Percentiles rank a stretch among this genome's conserved stretches.
Conservation (phyloP, 352 stramenopile genomes). For the Globisporangium perplexum region DNA sequence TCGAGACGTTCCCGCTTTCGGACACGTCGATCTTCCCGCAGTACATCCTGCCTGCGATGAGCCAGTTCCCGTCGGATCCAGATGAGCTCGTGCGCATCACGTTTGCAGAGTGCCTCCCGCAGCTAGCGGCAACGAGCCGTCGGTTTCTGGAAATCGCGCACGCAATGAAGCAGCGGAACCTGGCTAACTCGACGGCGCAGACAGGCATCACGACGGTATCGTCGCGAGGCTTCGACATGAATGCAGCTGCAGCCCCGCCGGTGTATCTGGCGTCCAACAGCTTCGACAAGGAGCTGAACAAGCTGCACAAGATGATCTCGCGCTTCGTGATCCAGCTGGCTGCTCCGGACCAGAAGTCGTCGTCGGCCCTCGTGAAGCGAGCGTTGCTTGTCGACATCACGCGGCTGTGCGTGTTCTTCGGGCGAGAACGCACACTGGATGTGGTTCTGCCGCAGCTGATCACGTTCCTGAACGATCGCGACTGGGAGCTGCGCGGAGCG, state of each 20-base stretch:
- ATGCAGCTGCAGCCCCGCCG: conserved; percentile 11
- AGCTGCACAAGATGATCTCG: conserved; percentile 92
- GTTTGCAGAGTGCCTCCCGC: conserved; percentile 92
- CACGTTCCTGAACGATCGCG: conserved; percentile 96
- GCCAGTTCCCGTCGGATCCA: conserved; percentile 85
- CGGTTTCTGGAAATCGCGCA: conserved; percentile 93
- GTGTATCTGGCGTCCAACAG: conserved; percentile 73
- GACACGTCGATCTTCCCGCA: conserved; percentile 96
- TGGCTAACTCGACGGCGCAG: conserved; percentile 28
- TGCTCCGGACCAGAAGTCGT: conserved; percentile 82
- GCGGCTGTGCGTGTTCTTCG: conserved; percentile 97
- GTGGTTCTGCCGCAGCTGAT: conserved; percentile 96
- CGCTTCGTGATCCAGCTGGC: conserved; percentile 93
- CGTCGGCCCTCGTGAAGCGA: conserved; percentile 92
- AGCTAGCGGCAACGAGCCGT: conserved; percentile 89
- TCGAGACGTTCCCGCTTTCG: conserved; percentile 92
- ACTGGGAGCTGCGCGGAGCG: conserved; percentile 84
- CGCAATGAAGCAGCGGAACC: conserved; percentile 74
- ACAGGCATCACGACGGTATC: conserved; percentile 17
- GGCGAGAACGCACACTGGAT: conserved; percentile 90
- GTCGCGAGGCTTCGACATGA: conserved; percentile 32
- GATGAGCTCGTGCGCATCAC: conserved; percentile 92
- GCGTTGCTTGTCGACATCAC: conserved; percentile 93
- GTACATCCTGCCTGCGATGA: conserved; percentile 94
- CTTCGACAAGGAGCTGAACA: conserved; percentile 91